phyloP scores from a whole-genome alignment of 2,329 filamentous ascomycete genomes.

The Fusarium bulbicola region DNA sequence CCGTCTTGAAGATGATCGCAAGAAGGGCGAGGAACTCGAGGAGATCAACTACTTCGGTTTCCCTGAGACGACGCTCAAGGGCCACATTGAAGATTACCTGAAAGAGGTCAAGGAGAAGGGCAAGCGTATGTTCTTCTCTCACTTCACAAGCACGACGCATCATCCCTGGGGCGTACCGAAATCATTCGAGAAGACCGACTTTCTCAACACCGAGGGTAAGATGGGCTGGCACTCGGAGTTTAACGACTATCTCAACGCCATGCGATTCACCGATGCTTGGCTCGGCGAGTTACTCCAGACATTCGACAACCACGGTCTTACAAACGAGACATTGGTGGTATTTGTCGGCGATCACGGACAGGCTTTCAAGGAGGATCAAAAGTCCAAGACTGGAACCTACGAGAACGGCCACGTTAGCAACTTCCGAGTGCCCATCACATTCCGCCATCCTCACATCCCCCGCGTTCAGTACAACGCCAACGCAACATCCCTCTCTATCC shows the following conservation, averaged over 20 bases:
- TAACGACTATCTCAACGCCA: conserved; percentile 47
- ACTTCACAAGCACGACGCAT: conserved; percentile 50
- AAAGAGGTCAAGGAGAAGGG: conserved; percentile 41
- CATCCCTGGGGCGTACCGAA: conserved; percentile 43
- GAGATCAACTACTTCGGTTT: conserved; percentile 50
- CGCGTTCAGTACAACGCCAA: conserved; percentile 45
- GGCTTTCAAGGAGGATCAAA: conserved; percentile 46
- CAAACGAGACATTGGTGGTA: conserved; percentile 48
- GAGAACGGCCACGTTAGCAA: conserved; percentile 47
- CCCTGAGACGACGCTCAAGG: conserved; percentile 43
- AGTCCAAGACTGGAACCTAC: conserved; percentile 45
- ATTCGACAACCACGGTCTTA: conserved; percentile 45
- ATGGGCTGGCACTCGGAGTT: conserved; percentile 44
- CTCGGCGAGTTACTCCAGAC: conserved; percentile 44
- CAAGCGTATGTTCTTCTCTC: conserved; percentile 49
- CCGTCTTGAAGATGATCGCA: conserved; percentile 36
- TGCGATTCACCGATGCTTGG: conserved; percentile 48
- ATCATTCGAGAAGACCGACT: conserved; percentile 31
- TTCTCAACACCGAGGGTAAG: conserved; percentile 35
- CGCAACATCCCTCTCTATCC: conserved; percentile 46
- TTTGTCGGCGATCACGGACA: conserved; percentile 49
- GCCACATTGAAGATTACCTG: conserved; percentile 46
- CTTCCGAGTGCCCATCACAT: conserved; percentile 46
- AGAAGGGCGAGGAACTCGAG: conserved; percentile 25
- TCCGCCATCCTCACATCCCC: conserved; percentile 47